These are phyloP conservation scores for Verticillium nubilum DNA, from an alignment of 2,329 filamentous ascomycete species.

Conservation along the genomic window DNA sequence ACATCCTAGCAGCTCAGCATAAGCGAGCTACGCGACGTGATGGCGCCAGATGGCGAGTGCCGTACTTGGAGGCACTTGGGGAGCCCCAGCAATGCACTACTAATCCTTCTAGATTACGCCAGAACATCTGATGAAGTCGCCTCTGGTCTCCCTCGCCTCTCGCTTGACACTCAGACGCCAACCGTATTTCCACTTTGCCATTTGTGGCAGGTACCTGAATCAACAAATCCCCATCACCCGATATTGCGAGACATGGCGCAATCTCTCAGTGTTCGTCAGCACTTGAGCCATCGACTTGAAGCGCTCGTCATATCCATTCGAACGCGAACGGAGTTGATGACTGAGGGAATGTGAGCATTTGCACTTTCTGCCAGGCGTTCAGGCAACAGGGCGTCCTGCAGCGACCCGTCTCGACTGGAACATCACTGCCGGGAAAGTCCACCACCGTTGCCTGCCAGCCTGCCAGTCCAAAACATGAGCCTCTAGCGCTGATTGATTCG, in stretches of 20 bases:
- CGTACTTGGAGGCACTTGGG: background rate
- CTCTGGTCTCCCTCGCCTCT: background rate
- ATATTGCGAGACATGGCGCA: slow-evolving; percentile 2
- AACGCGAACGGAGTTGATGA: background rate
- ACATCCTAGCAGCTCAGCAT: background rate
- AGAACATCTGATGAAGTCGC: background rate
- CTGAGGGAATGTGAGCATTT: background rate
- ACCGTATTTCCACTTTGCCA: background rate
- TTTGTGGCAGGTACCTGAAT: background rate
- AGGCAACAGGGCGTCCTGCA: background rate
- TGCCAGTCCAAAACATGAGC: background rate
- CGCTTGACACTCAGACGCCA: background rate
- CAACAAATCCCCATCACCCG: background rate
- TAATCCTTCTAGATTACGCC: background rate
- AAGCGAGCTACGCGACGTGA: background rate
- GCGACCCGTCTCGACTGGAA: background rate
- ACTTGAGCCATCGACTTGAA: background rate
- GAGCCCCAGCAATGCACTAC: background rate
- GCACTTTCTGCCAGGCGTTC: background rate
- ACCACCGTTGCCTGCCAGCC: background rate
- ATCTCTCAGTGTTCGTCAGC: background rate
- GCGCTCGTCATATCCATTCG: background rate
- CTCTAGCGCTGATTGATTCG: background rate
- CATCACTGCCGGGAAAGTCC: background rate
- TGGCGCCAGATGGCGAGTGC: background rate